These are phyloP conservation scores for Rubus idaeus DNA, from an alignment of 306 rosid genomes.

Conservation along the genomic window DNA sequence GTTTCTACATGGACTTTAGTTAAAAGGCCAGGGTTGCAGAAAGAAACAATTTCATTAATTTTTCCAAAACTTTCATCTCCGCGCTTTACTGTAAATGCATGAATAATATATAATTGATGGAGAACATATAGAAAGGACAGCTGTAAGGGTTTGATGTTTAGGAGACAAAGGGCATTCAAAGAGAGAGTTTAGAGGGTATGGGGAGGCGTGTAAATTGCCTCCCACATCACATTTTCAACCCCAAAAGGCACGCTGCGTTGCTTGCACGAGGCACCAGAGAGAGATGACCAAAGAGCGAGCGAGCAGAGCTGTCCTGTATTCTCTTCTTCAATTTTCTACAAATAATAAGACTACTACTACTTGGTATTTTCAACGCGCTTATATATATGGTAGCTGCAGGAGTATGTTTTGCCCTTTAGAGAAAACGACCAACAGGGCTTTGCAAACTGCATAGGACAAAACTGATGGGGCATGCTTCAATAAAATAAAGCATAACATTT, in stretches of 20 bases:
- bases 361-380: slow-evolving; percentile 8
- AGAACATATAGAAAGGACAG: slow-evolving; percentile 37
- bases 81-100: neutral
- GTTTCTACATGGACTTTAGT: slow-evolving; percentile 22
- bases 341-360: neutral
- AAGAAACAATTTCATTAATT: slow-evolving; percentile 11
- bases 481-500: neutral
- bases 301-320: neutral
- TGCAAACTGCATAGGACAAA: slow-evolving; percentile 1
- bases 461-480: neutral
- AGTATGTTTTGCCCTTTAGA: neutral
- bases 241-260: slow-evolving; percentile 55
- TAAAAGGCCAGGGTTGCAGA: neutral
- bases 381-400: neutral
- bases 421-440: neutral
- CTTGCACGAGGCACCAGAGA: slow-evolving; percentile 33
- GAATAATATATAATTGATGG: slow-evolving; percentile 15
- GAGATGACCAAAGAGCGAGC: neutral
- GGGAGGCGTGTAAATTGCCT: slow-evolving; percentile 46
- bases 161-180: slow-evolving; percentile 56
- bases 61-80: slow-evolving; percentile 7
- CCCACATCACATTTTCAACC: slow-evolving; percentile 33
- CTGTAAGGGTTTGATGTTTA: slow-evolving; percentile 56
- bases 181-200: slow-evolving; percentile 14
- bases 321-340: neutral